These are phyloP conservation scores for Sphagnum tenellum DNA, from an alignment of 225 moss, liverwort and hornwort genomes.

Conservation along the genomic window DNA sequence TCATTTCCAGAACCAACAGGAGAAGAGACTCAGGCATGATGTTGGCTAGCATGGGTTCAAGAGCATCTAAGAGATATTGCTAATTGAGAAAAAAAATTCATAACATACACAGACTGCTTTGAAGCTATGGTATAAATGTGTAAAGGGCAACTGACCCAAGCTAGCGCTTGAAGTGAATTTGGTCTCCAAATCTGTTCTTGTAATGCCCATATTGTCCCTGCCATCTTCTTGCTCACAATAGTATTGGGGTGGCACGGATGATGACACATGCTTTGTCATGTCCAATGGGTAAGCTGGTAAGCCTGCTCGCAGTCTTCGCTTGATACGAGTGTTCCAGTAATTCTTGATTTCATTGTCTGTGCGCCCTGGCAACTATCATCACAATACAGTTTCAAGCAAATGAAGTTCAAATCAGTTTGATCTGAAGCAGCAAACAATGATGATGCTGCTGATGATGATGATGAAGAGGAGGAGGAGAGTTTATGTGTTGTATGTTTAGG, in stretches of 20 bases:
- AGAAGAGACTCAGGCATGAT: too few species aligned
- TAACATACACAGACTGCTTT: too few species aligned
- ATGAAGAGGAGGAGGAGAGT: neutral
- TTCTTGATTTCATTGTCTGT: slow-evolving; percentile 99
- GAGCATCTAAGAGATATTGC: too few species aligned
- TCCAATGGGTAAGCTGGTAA: slow-evolving; percentile 80
- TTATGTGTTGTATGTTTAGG: neutral
- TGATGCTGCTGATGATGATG: neutral
- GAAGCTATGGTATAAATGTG: too few species aligned
- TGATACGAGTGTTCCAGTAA: slow-evolving; percentile 97
- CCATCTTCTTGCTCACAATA: slow-evolving; percentile 52
- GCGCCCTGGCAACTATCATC: slow-evolving; percentile 75
- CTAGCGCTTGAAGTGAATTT: too few species aligned
- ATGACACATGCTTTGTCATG: slow-evolving; percentile 30
- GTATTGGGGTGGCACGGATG: slow-evolving; percentile 50
- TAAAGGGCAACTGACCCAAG: too few species aligned
- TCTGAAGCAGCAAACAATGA: neutral
- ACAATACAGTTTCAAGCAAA: slow-evolving; percentile 13
- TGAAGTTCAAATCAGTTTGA: neutral
- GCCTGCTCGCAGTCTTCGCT: slow-evolving; percentile 92
- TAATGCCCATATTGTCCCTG: slow-evolving; percentile 37
- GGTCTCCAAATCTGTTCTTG: too few species aligned
- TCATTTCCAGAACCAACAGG: too few species aligned
- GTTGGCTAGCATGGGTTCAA: too few species aligned
- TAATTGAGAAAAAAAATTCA: too few species aligned